Conservation (phyloP, 352 stramenopile genomes). For the Pythium brachiatum region DNA sequence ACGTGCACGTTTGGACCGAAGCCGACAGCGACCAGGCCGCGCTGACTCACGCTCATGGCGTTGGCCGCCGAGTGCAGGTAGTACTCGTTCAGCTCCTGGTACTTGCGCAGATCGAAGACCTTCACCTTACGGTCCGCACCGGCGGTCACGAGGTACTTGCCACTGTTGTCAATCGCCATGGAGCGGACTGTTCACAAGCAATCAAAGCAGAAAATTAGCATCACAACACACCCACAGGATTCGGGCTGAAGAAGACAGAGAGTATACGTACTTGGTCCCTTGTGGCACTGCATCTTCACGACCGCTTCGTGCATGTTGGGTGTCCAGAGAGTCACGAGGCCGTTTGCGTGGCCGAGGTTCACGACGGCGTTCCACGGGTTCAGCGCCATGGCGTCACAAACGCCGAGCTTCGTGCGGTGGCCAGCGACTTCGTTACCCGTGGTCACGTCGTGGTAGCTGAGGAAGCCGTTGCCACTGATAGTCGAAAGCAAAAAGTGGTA, state of each 20-base stretch:
- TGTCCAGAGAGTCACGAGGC: slow-evolving; percentile 98
- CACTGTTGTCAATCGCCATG: slow-evolving; percentile 91
- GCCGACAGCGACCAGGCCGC: slow-evolving; percentile 92
- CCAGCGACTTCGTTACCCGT: slow-evolving; percentile 92
- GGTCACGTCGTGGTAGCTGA: slow-evolving; percentile 97
- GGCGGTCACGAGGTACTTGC: slow-evolving; percentile 96
- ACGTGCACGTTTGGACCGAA: slow-evolving; percentile 91
- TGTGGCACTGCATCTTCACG: slow-evolving; percentile 97
- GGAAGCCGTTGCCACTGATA: slow-evolving; percentile 85
- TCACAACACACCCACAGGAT: slow-evolving; percentile 2
- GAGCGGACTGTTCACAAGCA: slow-evolving; percentile 55
- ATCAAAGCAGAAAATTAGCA: slow-evolving; percentile 2
- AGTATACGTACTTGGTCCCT: slow-evolving; percentile 86
- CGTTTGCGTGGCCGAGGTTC: slow-evolving; percentile 96
- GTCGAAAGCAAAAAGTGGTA: slow-evolving; percentile 99
- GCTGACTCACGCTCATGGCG: slow-evolving; percentile 95
- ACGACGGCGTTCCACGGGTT: slow-evolving; percentile 98
- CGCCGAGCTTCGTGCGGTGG: slow-evolving; percentile 92
- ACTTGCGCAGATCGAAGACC: slow-evolving; percentile 97
- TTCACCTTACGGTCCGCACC: slow-evolving; percentile 94
- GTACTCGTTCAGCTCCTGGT: slow-evolving; percentile 94
- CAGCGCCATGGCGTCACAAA: slow-evolving; percentile 91
- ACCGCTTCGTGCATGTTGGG: slow-evolving; percentile 92
- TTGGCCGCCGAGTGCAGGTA: slow-evolving; percentile 84
- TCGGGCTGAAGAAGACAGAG: not conserved